These are phyloP conservation scores for Camillea tinctor DNA, from an alignment of 2,329 filamentous ascomycete genomes.

Conservation along the genomic window DNA sequence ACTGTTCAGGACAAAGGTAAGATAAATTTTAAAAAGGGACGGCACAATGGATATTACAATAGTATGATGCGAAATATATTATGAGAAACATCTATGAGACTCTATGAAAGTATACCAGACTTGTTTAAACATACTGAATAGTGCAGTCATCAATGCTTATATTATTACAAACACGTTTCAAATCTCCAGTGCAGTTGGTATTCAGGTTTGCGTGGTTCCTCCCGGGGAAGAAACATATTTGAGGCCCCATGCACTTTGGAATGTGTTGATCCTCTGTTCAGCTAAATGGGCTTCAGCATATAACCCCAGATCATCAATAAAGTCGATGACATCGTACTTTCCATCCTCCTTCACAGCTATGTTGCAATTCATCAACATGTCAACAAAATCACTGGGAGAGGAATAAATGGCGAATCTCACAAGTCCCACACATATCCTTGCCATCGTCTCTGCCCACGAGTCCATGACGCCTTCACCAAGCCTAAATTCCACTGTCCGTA, in stretches of 20 bases:
- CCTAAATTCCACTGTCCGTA: constrained; percentile 25
- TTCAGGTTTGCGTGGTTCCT: neutral
- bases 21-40: too few relatives aligned
- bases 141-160: too few relatives aligned
- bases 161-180: too few relatives aligned
- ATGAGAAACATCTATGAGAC: too few relatives aligned
- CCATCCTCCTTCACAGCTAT: constrained; percentile 46
- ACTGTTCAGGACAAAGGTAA: too few relatives aligned
- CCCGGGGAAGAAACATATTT: constrained; percentile 2
- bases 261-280: constrained; percentile 12
- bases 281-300: constrained; percentile 21
- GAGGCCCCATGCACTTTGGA: constrained; percentile 6
- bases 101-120: too few relatives aligned
- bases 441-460: constrained; percentile 21
- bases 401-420: constrained; percentile 22
- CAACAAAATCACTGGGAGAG: constrained; percentile 11
- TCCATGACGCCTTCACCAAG: constrained; percentile 15
- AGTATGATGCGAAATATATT: too few relatives aligned
- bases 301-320: constrained; percentile 25
- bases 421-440: constrained; percentile 23
- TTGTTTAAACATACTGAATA: too few relatives aligned
- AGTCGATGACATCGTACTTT: constrained; percentile 27
- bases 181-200: neutral
- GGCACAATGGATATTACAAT: too few relatives aligned
- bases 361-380: constrained; percentile 19